phyloP scores from a whole-genome alignment of 352 stramenopile species.

The Phytopythium helicoides region DNA sequence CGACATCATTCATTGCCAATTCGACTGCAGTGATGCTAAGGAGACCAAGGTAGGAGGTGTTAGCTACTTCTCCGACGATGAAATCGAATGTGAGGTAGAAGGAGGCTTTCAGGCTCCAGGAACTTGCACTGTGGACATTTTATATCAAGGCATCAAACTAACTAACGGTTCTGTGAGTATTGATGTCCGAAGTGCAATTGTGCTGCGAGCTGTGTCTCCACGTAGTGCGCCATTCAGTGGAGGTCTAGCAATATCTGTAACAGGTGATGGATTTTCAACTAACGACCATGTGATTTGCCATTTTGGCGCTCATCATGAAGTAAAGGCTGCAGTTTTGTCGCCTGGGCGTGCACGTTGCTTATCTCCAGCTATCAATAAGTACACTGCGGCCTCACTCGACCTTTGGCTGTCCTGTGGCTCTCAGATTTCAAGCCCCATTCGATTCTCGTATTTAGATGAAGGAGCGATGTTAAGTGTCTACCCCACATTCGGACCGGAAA shows the following conservation, averaged over 20 bases:
- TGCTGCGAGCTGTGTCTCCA: no score
- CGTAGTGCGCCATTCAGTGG: no score
- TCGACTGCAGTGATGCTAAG: slow-evolving; percentile 13
- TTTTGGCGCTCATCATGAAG: no score
- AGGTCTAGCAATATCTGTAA: no score
- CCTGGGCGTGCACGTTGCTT: slow-evolving; percentile 21
- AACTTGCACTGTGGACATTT: slow-evolving; percentile 22
- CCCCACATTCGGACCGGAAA: slow-evolving; percentile 28
- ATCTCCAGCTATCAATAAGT: slow-evolving; percentile 20
- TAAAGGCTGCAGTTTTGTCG: slow-evolving; percentile 1
- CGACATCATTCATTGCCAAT: slow-evolving; percentile 16
- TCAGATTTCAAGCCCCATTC: slow-evolving; percentile 14
- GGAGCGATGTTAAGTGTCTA: slow-evolving; percentile 10
- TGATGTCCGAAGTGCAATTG: no score
- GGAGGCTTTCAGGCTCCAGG: background rate
- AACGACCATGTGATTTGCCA: no score
- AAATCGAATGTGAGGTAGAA: slow-evolving; percentile 23
- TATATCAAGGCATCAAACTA: slow-evolving; percentile 17
- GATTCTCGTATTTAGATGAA: slow-evolving; percentile 21
- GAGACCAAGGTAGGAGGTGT: slow-evolving; percentile 6
- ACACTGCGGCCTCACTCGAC: slow-evolving; percentile 11
- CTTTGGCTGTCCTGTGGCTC: slow-evolving; percentile 35
- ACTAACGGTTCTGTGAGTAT: slow-evolving; percentile 16
- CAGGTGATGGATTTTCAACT: no score
- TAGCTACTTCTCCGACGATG: slow-evolving; percentile 11